A percentile compares a stretch with the other conserved stretches of the same genome.
Evolutionary conservation across 306 rosid genomes (phyloP).

Genomic region (Astragalus membranaceus): DNA sequence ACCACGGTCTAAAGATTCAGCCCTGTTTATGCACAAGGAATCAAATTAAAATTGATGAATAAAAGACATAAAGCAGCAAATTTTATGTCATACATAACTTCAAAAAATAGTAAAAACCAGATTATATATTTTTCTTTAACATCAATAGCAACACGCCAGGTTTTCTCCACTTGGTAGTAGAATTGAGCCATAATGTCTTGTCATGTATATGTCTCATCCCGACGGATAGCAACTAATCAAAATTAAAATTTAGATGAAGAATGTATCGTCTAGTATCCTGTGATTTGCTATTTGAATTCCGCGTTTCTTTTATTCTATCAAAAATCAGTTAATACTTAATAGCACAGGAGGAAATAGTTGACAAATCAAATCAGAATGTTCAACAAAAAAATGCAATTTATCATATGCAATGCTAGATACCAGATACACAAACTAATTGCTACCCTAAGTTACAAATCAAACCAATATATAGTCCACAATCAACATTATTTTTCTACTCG

Average conservation of each 20-base stretch:
- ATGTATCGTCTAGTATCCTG: too few species aligned
- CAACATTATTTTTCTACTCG: neutral
- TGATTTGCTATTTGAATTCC: neutral
- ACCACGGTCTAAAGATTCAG: conserved; percentile 43
- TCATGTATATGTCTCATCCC: too few species aligned
- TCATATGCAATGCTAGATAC: neutral
- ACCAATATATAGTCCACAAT: neutral
- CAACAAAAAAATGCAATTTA: neutral
- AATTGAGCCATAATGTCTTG: too few species aligned
- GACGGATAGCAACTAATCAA: too few species aligned
- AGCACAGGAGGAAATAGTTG: neutral
- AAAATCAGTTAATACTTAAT: neutral
- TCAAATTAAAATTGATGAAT: neutral
- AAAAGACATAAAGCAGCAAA: neutral
- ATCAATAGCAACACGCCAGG: too few species aligned
- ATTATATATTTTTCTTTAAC: too few species aligned
- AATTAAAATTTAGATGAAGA: too few species aligned
- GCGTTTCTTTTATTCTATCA: conserved; percentile 3
- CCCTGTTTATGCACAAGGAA: conserved; percentile 32
- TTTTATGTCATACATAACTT: neutral
- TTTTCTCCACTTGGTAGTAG: too few species aligned
- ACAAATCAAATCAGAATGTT: neutral
- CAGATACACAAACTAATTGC: neutral
- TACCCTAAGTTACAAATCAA: neutral
- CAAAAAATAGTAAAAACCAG: neutral